Percentiles rank a stretch among this genome's conserved stretches.
Evolutionary conservation across 495 filamentous ascomycete genomes (phyloP).

Genomic region (Evansstolkia leycettana): DNA sequence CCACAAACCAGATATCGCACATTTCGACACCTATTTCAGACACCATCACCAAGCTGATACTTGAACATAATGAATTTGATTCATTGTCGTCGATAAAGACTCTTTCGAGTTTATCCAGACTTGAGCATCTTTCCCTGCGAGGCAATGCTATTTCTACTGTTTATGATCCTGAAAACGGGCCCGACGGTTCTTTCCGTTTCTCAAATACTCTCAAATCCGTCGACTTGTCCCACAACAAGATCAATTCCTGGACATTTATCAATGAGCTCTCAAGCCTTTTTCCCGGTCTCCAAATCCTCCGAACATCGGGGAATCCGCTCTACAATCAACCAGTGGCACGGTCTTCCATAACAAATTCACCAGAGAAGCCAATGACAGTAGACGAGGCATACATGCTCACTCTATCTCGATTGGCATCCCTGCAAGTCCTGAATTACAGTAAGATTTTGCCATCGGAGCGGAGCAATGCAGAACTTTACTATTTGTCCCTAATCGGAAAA

Average conservation of each 20-base stretch:
- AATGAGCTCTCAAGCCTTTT: constrained; percentile 51
- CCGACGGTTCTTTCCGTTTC: constrained; percentile 22
- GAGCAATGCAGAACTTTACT: constrained; percentile 82
- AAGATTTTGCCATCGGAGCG: constrained; percentile 60
- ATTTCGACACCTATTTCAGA: constrained; percentile 25
- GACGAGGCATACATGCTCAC: constrained; percentile 83
- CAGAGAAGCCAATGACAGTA: constrained; percentile 36
- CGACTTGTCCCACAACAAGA: constrained; percentile 69
- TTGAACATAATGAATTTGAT: constrained; percentile 66
- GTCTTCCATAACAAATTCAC: constrained; percentile 17
- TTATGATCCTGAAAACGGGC: constrained; percentile 1
- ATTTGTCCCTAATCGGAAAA: constrained; percentile 66
- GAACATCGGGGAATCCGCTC: constrained; percentile 75
- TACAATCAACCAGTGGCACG: constrained; percentile 44
- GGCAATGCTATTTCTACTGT: constrained; percentile 30
- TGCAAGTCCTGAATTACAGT: constrained; percentile 68
- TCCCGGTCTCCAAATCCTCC: constrained; percentile 52
- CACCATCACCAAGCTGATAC: constrained; percentile 45
- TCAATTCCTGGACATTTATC: constrained; percentile 59
- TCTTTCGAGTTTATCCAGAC: constrained; percentile 43
- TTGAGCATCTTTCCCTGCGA: constrained; percentile 38
- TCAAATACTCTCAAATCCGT: constrained; percentile 40
- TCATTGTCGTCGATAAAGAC: constrained; percentile 43
- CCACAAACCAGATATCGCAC: constrained; percentile 36
- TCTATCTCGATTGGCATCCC: constrained; percentile 55